Evolutionary conservation across 805 yeast species (phyloP), one percentile per base, ranked within the genome.

Genomic region (Maudiozyma turicensis): DNA sequence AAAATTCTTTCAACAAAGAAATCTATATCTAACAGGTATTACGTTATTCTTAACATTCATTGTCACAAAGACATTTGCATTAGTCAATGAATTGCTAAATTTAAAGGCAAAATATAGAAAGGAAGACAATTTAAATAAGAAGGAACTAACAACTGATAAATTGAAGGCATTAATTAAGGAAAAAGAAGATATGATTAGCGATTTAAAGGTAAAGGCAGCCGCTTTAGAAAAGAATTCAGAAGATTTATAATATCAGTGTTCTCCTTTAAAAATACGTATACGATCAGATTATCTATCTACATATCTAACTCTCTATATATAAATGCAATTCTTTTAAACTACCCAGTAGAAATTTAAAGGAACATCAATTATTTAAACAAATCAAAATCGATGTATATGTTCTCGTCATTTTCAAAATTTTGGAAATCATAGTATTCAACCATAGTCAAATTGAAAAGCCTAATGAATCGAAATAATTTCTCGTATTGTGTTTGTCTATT

Each of bases 1-100:
- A 68, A 78, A 89, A 61, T 93, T 93, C 69, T 90, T 90, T 63
- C 88, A 97, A 20, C 99, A 93, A 72, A 81, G 99, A 72, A 93
- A 93, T 73, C 80, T 89, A 83, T 93, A 93, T 60, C 75, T 93
- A 46, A 88, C 96, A 57, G 99, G 99, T 1, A 88, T 90, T 69
- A 89, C 98, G 2, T 76, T 93, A 65, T 93, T 93, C 66, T 73
- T 93, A 60, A 86, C 96, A 1, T 74, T 90, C 61, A 84, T 88
- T 47, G 80, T 90, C 56, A 81, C 84, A 61, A 78, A 97, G 70
- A 88, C 96, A 2, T 88, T 86, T 66, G 73, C 80, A 3, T 73
- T 89, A 55, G 95, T 87, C 32, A 82, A 81, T 45, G 93, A 85
- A 60, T 72, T 88, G 66, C 67, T 84, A 46, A 70, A 55, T 26